phyloP scores from a whole-genome alignment of 1,139 yeast genomes.

The Pichia sp. region DNA sequence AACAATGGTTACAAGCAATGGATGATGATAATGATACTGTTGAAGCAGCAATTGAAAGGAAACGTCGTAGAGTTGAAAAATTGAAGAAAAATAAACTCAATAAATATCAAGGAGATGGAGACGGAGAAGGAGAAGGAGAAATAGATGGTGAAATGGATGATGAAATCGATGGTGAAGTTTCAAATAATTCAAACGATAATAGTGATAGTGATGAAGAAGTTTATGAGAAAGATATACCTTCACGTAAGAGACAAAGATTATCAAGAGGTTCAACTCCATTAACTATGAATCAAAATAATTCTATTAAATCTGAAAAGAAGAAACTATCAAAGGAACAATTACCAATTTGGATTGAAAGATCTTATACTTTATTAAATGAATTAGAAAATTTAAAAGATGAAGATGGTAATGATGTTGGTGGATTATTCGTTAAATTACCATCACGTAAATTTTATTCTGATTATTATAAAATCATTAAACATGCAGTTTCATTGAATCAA shows the following conservation, averaged over 20 bases:
- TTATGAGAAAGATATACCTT: slow-evolving; percentile 15
- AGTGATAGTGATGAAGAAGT: slow-evolving; percentile 21
- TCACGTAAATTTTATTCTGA: slow-evolving; percentile 75
- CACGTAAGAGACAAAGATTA: slow-evolving; percentile 21
- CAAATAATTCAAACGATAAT: slow-evolving; percentile 6
- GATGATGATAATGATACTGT: slow-evolving; percentile 51
- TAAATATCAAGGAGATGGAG: neutral
- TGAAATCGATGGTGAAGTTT: slow-evolving; percentile 3
- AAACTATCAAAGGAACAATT: slow-evolving; percentile 14
- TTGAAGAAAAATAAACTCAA: slow-evolving; percentile 16
- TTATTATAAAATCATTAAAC: slow-evolving; percentile 68
- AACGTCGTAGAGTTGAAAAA: slow-evolving; percentile 23
- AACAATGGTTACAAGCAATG: slow-evolving; percentile 70
- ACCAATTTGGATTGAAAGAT: slow-evolving; percentile 14
- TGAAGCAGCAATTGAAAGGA: slow-evolving; percentile 29
- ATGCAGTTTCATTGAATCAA: slow-evolving; percentile 75
- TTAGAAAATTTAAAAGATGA: slow-evolving; percentile 33
- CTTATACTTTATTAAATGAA: slow-evolving; percentile 33
- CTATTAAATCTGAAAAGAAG: slow-evolving; percentile 12
- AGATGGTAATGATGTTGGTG: slow-evolving; percentile 40
- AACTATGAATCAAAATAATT: slow-evolving; percentile 1
- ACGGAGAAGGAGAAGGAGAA: neutral
- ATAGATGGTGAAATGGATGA: slow-evolving; percentile 7
- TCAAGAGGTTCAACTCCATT: slow-evolving; percentile 16
- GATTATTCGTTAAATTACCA: slow-evolving; percentile 61